A percentile compares a stretch with the other conserved stretches of the same genome.
Conservation (phyloP, 768 basidiomycete species). For the Russula sp. region DNA sequence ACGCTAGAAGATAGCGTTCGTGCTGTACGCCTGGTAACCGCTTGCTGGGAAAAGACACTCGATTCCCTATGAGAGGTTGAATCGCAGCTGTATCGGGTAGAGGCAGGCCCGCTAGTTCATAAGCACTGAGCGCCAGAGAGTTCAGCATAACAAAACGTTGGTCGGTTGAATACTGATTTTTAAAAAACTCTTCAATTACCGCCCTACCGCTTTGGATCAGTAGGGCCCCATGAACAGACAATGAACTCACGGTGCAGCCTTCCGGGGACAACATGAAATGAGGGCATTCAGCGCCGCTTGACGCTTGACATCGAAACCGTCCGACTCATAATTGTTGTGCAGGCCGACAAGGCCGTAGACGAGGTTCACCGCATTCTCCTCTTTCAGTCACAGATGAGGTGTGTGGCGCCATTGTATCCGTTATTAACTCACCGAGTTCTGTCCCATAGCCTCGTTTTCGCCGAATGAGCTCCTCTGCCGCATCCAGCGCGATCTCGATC, state of each 20-base stretch:
- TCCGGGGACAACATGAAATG: constrained; percentile 69
- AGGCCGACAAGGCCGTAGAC: constrained; percentile 65
- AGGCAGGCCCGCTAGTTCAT: constrained; percentile 64
- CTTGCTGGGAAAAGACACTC: constrained; percentile 73
- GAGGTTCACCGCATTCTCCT: constrained; percentile 85
- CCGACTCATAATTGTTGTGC: constrained; percentile 81
- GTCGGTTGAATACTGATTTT: constrained; percentile 81
- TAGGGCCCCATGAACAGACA: not conserved
- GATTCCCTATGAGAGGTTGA: constrained; percentile 31
- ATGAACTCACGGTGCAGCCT: constrained; percentile 70
- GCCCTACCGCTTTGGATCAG: constrained; percentile 40
- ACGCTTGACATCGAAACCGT: constrained; percentile 67
- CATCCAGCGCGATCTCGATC: constrained; percentile 72
- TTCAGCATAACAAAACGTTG: constrained; percentile 85
- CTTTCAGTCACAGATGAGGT: constrained; percentile 37
- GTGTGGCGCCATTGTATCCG: not conserved
- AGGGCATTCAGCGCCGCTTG: constrained; percentile 76
- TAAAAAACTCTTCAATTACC: constrained; percentile 90
- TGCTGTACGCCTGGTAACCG: constrained; percentile 68
- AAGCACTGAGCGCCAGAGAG: constrained; percentile 77
- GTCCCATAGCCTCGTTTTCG: constrained; percentile 80
- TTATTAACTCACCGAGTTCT: constrained; percentile 65
- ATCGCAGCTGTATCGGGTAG: constrained; percentile 27
- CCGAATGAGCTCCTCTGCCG: constrained; percentile 78
- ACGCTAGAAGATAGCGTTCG: constrained; percentile 34